These are phyloP conservation scores for Backusella tuberculispora DNA, from an alignment of 192 early-diverging fungal genomes.

Conservation along the genomic window DNA sequence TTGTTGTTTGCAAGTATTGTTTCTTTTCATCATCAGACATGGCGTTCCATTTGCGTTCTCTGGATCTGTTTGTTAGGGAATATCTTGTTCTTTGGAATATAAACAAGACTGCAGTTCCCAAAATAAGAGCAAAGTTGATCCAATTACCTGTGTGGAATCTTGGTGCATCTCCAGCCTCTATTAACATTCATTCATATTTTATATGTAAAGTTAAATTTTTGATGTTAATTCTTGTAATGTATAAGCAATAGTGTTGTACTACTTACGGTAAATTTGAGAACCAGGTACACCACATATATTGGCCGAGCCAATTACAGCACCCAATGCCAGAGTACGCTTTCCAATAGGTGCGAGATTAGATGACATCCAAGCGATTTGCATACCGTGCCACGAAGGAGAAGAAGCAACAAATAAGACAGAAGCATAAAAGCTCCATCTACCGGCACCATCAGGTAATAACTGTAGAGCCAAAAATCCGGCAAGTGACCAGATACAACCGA, in stretches of 20 bases:
- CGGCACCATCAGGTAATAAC: constrained; percentile 36
- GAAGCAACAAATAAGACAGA: constrained; percentile 22
- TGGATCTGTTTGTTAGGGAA: constrained; percentile 45
- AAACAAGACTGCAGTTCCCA: not conserved
- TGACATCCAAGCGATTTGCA: constrained; percentile 41
- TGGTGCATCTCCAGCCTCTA: constrained; percentile 30
- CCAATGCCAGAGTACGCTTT: constrained; percentile 32
- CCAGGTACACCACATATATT: constrained; percentile 35
- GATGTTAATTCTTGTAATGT: not conserved
- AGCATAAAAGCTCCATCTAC: constrained; percentile 31
- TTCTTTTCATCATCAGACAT: constrained; percentile 57
- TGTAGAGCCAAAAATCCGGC: constrained; percentile 36
- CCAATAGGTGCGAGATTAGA: constrained; percentile 32
- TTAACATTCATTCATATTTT: not conserved
- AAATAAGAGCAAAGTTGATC: constrained; percentile 12
- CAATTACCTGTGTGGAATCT: constrained; percentile 27
- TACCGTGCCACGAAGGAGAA: constrained; percentile 32
- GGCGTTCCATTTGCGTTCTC: constrained; percentile 49
- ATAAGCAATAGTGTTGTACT: not conserved
- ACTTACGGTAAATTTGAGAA: constrained; percentile 34
- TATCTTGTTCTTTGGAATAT: constrained; percentile 52
- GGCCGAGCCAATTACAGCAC: constrained; percentile 32
- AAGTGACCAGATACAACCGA: constrained; percentile 26
- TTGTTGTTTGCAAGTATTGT: constrained; percentile 57
- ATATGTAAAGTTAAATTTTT: not conserved